These are phyloP conservation scores for Nicotiana otophora DNA, from an alignment of 257 asterid species.

Conservation along the genomic window DNA sequence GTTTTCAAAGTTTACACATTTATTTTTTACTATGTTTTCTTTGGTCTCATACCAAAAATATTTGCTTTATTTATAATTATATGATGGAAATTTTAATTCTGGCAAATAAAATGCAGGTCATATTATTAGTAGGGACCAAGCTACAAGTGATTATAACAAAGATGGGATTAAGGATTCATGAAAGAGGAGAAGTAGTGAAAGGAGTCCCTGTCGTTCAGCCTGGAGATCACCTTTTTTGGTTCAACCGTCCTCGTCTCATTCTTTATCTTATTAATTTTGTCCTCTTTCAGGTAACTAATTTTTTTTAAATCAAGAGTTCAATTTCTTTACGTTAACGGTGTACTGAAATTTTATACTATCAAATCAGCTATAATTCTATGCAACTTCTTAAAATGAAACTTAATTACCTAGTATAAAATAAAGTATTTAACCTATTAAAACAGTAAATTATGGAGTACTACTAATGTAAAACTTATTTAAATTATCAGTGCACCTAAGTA, in stretches of 20 bases:
- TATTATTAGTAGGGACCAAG: constrained; percentile 79
- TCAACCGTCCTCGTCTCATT: constrained; percentile 68
- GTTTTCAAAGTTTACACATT: not conserved
- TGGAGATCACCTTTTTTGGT: constrained; percentile 85
- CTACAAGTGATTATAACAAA: constrained; percentile 84
- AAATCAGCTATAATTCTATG: no score
- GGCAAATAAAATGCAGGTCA: constrained; percentile 37
- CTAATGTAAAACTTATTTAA: no score
- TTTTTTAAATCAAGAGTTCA: not conserved
- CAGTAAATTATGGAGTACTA: no score
- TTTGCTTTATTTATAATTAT: not conserved
- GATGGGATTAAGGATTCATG: constrained; percentile 79
- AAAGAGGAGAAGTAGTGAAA: constrained; percentile 62
- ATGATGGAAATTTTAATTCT: not conserved
- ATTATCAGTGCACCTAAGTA: no score
- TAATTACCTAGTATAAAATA: no score
- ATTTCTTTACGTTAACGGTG: no score
- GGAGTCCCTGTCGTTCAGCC: constrained; percentile 82
- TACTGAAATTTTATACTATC: no score
- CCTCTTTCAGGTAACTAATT: constrained; percentile 62
- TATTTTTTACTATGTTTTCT: not conserved
- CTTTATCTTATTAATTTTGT: constrained; percentile 82
- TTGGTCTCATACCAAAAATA: not conserved
- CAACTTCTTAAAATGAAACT: no score
- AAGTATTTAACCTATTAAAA: no score